Conservation (phyloP, 257 asterid species). For the Nicotiana otophora region DNA sequence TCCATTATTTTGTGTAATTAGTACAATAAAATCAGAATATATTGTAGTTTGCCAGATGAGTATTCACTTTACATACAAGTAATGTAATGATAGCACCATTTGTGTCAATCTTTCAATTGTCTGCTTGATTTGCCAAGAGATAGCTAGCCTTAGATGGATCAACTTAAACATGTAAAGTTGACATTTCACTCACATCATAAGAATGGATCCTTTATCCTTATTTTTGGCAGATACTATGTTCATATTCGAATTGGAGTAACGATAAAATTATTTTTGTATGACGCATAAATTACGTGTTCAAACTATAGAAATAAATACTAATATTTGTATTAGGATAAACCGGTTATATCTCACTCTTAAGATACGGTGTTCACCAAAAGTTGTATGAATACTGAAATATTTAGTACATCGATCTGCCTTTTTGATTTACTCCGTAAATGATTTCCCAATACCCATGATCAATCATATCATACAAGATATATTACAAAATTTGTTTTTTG, state of each 20-base stretch:
- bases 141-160: slow-evolving; percentile 1
- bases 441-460: neutral
- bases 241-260: too few relatives aligned
- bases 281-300: fast-evolving
- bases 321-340: too few relatives aligned
- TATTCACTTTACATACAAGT: too few relatives aligned
- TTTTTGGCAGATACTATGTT: neutral
- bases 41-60: too few relatives aligned
- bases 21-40: too few relatives aligned
- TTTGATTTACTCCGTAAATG: neutral
- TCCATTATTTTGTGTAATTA: too few relatives aligned
- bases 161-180: neutral
- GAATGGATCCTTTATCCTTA: neutral
- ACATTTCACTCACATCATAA: neutral
- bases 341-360: too few relatives aligned
- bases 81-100: neutral
- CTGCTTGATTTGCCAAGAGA: neutral
- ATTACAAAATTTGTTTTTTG: neutral
- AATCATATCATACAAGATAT: neutral
- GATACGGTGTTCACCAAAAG: too few relatives aligned
- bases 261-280: too few relatives aligned
- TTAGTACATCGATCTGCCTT: too few relatives aligned
- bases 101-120: neutral
- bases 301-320: too few relatives aligned
- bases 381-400: too few relatives aligned